Base-by-base conservation (phyloP, 768 basidiomycete species). In the Boletus vermiculosoides region DNA sequence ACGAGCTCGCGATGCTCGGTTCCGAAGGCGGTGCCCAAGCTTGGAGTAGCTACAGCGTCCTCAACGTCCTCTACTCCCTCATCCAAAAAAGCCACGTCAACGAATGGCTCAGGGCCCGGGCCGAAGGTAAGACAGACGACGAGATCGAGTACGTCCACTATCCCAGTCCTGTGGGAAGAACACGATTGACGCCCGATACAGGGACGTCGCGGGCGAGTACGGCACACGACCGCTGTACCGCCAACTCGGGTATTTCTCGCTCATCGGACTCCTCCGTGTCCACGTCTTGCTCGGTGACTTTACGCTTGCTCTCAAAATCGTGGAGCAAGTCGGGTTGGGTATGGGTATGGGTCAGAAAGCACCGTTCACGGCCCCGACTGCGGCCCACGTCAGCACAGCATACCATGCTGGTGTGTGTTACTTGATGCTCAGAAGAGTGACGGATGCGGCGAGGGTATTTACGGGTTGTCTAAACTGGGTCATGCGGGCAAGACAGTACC, bases 391-490 rank as follows among this genome's bases (percentile, higher is more conserved):
- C 59, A 83, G 92, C 50, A 90, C 91, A 3, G 93, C 93, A 73
- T 97, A 97, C 78, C 93, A 96, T 68, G 92, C 96, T 60, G 95
- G 94, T 34, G 91, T 98, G 79, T 94, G 94, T 76, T 98, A 98
- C 75, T 83, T 98, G 72, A 92, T 94, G 83, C 83, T 99, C 44
- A 82, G 92, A 45, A 85, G 97, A 61, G 97, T 95, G 74, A 87
- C 94, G 5, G 97, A 99, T 69, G 97, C 97, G 23, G 93, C 92
- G 70, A 90, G 94, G 39, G 87, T 92, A 5, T 96, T 98, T 69
- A 90, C 94, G 37, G 87, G 88, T 13, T 89, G 96, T 67, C 79
- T 97, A 46, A 95, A 95, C 78, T 95, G 97, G 80, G 93, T 96
- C 68, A 87, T 92, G 77, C 84, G 96, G 18, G 94, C 97, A 85